phyloP scores from a whole-genome alignment of 2,329 filamentous ascomycete genomes.

The Sporothrix dimorphospora region DNA sequence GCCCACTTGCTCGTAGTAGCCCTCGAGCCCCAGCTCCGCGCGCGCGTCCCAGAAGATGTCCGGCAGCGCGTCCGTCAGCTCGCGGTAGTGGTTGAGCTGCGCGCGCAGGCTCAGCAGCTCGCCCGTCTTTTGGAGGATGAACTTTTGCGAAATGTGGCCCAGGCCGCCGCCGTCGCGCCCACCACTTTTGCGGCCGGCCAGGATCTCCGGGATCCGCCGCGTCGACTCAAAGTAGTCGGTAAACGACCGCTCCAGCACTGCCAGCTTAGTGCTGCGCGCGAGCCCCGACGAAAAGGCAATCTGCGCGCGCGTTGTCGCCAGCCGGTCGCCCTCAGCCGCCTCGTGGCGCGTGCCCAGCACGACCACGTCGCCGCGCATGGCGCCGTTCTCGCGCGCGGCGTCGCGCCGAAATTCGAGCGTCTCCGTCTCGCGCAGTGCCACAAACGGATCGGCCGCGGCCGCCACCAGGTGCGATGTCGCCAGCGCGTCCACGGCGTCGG shows the following conservation, averaged over 20 bases:
- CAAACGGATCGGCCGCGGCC: slow-evolving; percentile 75
- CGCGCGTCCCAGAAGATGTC: slow-evolving; percentile 96
- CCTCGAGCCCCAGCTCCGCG: slow-evolving; percentile 86
- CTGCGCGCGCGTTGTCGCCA: slow-evolving; percentile 77
- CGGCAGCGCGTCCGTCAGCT: slow-evolving; percentile 90
- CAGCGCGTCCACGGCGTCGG: slow-evolving; percentile 70
- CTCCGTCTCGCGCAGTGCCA: slow-evolving; percentile 76
- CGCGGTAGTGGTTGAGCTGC: slow-evolving; percentile 94
- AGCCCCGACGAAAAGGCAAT: slow-evolving; percentile 96
- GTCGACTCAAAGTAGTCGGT: slow-evolving; percentile 86
- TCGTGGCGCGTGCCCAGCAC: slow-evolving; percentile 77
- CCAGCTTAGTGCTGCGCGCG: slow-evolving; percentile 89
- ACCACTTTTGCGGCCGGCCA: slow-evolving; percentile 58
- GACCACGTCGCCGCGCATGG: slow-evolving; percentile 87
- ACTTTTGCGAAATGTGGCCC: slow-evolving; percentile 69
- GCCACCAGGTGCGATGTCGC: slow-evolving; percentile 73
- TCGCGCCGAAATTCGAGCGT: slow-evolving; percentile 88
- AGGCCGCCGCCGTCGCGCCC: background rate
- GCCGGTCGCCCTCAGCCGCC: slow-evolving; percentile 47
- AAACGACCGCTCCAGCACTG: slow-evolving; percentile 83
- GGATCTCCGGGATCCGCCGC: slow-evolving; percentile 74
- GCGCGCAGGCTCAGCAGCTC: slow-evolving; percentile 87
- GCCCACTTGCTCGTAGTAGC: slow-evolving; percentile 93
- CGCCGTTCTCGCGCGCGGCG: slow-evolving; percentile 69
- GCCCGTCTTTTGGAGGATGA: slow-evolving; percentile 91